Evolutionary conservation across 495 filamentous ascomycete species (phyloP), one percentile per base, ranked within the genome.

Genomic region (Trichocladium uniseriatum): DNA sequence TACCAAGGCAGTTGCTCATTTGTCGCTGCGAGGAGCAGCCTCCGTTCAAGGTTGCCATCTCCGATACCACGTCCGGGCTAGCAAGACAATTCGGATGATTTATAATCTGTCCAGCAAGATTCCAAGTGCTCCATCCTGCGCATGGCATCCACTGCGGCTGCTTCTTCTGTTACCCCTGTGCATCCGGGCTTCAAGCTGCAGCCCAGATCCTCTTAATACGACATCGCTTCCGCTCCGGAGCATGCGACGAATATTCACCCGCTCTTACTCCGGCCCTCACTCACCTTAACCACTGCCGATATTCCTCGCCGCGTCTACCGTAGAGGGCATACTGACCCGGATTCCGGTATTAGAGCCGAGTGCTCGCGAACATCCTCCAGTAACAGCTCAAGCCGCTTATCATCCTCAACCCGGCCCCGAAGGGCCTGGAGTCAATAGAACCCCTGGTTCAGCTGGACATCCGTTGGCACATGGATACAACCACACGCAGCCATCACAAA

Each of bases 401-500:
- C 58, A 61, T 34, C 34, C 46, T 13, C 55, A 53, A 14, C 51
- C 61, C 3, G 56, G 49, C 32, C 29, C 57, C n/a, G 49, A 52
- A 36, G 55, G 45, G 35, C 47, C 52, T 24, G 57, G 45, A 21
- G 46, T 16, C 24, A 54, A 49, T 43, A 47, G 39, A 18, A 31
- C 35, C 14, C 52, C 61, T 22, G 43, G 55, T 28, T 3, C 56
- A 49, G 38, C 53, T 7, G 32, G 52, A 36, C 56, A 54, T 14
- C 38, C 54, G 6, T 40, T 61, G 47, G 43, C 65, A 48, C 61
- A 68, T 63, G 65, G 65, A 54, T 66, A 68, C 45, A 59, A 38
- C 37, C 61, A 63, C 49, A 35, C 50, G 31, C 52, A 48, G 37
- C 20, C 49, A 37, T 35, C 48, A 43, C 57, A 55, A 45, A 53